These are phyloP conservation scores for Macrolepiota albuminosa DNA, from an alignment of 768 basidiomycete genomes.

Conservation along the genomic window DNA sequence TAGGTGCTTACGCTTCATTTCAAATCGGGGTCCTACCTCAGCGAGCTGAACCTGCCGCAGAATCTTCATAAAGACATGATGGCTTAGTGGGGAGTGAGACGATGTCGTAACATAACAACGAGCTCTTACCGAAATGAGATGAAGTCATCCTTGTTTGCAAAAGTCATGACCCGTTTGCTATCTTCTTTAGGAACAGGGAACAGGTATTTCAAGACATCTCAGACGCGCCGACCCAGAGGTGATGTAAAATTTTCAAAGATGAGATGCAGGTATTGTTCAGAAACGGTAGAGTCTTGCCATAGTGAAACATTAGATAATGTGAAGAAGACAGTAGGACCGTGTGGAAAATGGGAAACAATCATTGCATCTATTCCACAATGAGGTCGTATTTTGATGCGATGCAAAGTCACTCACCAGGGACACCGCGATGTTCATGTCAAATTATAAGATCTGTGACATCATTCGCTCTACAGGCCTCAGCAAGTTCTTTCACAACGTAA, in stretches of 20 bases:
- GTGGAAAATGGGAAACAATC: conserved; percentile 94
- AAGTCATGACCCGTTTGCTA: too few relatives aligned
- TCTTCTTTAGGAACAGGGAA: too few relatives aligned
- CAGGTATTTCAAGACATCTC: conserved; percentile 84
- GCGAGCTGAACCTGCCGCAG: too few relatives aligned
- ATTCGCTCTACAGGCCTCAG: conserved; percentile 92
- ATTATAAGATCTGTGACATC: conserved; percentile 92
- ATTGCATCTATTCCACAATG: too few relatives aligned
- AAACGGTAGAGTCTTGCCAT: conserved; percentile 91
- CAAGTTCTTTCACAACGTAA: conserved; percentile 92
- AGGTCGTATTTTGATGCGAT: too few relatives aligned
- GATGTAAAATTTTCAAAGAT: conserved; percentile 94
- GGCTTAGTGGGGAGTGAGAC: too few relatives aligned
- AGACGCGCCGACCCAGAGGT: conserved; percentile 79
- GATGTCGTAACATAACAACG: too few relatives aligned
- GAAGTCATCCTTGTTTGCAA: too few relatives aligned
- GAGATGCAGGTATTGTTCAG: conserved; percentile 97
- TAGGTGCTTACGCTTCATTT: too few relatives aligned
- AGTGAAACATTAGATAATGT: conserved; percentile 89
- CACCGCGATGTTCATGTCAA: conserved; percentile 93
- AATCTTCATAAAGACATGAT: too few relatives aligned
- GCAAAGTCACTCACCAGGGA: conserved; percentile 54
- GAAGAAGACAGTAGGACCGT: conserved; percentile 89
- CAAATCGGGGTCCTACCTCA: too few relatives aligned
- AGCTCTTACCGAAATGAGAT: too few relatives aligned